A percentile compares a stretch with the other conserved stretches of the same genome.
phyloP scores from a whole-genome alignment of 1,284 basidiomycete species.

The Naganishia sp. region DNA sequence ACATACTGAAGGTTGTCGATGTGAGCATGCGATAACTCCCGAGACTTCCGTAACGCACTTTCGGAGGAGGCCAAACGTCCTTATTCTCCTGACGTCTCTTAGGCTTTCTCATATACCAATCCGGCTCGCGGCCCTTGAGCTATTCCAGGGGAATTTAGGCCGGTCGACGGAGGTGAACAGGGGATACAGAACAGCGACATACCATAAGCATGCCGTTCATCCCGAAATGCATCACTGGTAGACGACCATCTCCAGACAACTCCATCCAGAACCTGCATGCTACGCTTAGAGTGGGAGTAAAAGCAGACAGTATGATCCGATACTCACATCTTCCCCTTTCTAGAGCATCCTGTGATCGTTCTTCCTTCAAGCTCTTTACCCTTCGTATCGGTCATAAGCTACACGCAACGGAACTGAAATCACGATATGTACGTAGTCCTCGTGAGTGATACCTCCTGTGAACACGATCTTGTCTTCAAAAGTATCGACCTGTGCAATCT shows the following conservation, averaged over 20 bases:
- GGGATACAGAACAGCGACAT: slow-evolving; percentile 29
- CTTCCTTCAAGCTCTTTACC: slow-evolving; percentile 63
- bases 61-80: slow-evolving; percentile 72
- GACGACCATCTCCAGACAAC: slow-evolving; percentile 64
- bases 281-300: background rate
- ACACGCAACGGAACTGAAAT: too few species aligned
- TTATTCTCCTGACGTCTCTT: slow-evolving; percentile 54
- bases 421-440: slow-evolving; percentile 63
- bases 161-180: background rate
- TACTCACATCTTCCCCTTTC: slow-evolving; percentile 69
- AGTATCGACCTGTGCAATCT: slow-evolving; percentile 63
- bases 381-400: slow-evolving; percentile 50
- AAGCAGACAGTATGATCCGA: background rate
- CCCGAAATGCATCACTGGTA: slow-evolving; percentile 75
- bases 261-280: slow-evolving; percentile 64
- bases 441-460: slow-evolving; percentile 60
- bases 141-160: slow-evolving; percentile 42
- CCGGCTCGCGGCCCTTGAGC: slow-evolving; percentile 66
- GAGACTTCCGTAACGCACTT: slow-evolving; percentile 55
- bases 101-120: slow-evolving; percentile 65
- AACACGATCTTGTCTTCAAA: slow-evolving; percentile 71
- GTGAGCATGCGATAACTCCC: background rate
- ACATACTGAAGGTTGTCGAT: slow-evolving; percentile 23
- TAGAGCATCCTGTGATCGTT: slow-evolving; percentile 62
- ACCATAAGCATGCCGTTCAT: slow-evolving; percentile 81